phyloP scores from a whole-genome alignment of 2,329 filamentous ascomycete genomes.

The Pseudogymnoascus sp. region DNA sequence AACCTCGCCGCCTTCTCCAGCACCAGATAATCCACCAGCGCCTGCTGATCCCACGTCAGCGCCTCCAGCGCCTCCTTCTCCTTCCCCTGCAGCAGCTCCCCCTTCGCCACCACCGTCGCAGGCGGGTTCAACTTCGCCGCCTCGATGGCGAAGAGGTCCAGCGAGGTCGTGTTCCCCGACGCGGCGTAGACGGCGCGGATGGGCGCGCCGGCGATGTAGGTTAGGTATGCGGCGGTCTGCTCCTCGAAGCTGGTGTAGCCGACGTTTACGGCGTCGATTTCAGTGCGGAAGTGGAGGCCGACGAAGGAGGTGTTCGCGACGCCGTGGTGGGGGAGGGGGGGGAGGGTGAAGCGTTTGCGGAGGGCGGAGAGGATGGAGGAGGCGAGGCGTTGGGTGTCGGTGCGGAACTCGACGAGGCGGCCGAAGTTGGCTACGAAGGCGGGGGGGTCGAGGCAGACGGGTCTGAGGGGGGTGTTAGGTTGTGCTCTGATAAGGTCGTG shows the following conservation, averaged over 20 bases:
- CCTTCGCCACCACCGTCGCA: constrained; percentile 36
- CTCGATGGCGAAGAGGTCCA: constrained; percentile 30
- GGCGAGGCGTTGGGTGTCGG: neutral
- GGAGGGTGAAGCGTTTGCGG: neutral
- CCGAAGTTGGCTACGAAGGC: neutral
- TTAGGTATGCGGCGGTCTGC: constrained; percentile 32
- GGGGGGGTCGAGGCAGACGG: neutral
- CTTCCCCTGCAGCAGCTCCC: constrained; percentile 31
- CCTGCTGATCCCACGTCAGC: constrained; percentile 40
- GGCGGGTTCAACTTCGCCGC: constrained; percentile 25
- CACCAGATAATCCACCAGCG: constrained; percentile 43
- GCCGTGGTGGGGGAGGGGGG: neutral
- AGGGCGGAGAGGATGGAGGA: neutral
- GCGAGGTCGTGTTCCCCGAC: constrained; percentile 32
- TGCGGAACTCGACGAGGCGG: neutral
- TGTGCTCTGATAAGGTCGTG: neutral
- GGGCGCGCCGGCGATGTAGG: constrained; percentile 25
- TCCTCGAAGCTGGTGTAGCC: constrained; percentile 25
- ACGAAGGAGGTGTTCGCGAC: neutral
- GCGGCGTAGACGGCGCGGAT: constrained; percentile 35
- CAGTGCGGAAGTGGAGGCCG: neutral
- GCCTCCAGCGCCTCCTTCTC: constrained; percentile 29
- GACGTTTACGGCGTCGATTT: constrained; percentile 19
- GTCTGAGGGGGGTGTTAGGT: neutral
- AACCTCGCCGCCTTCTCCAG: constrained; percentile 36